Percentiles rank a stretch among this genome's conserved stretches.
phyloP scores from a whole-genome alignment of 495 filamentous ascomycete genomes.

The Tricharina praecox region DNA sequence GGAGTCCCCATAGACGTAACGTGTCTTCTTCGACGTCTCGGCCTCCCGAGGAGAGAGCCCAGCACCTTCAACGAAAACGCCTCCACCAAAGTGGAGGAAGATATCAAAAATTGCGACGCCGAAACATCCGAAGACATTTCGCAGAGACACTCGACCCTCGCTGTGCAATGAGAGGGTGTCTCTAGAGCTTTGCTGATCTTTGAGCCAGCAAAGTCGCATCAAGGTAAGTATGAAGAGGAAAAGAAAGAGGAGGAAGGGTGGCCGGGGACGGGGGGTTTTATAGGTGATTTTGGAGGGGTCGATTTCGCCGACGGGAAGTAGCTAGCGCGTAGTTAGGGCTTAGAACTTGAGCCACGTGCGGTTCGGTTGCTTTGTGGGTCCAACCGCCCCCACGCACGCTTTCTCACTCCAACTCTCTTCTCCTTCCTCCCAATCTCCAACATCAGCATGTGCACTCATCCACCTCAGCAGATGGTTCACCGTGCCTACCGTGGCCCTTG shows the following conservation, averaged over 20 bases:
- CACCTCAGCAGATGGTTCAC: too few relatives aligned
- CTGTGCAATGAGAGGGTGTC: constrained; percentile 1
- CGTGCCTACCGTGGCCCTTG: too few relatives aligned
- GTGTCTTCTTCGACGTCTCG: background rate
- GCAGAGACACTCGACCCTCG: background rate
- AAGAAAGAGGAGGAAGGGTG: background rate
- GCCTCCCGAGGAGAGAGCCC: background rate
- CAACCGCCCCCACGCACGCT: too few relatives aligned
- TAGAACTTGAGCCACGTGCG: background rate
- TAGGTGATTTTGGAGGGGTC: background rate
- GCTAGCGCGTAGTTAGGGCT: background rate
- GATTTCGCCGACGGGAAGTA: background rate
- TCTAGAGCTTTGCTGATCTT: background rate
- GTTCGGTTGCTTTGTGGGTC: too few relatives aligned
- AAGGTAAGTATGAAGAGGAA: background rate
- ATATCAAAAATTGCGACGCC: constrained; percentile 5
- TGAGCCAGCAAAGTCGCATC: background rate
- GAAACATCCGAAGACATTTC: background rate
- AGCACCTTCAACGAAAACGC: background rate
- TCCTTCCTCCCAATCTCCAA: too few relatives aligned
- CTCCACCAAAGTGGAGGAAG: background rate
- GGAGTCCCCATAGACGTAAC: background rate
- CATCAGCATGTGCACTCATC: too few relatives aligned
- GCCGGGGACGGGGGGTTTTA: background rate
- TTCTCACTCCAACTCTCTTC: too few relatives aligned